Conservation (phyloP, 2,329 filamentous ascomycete species). For the Lachnellula cervina region DNA sequence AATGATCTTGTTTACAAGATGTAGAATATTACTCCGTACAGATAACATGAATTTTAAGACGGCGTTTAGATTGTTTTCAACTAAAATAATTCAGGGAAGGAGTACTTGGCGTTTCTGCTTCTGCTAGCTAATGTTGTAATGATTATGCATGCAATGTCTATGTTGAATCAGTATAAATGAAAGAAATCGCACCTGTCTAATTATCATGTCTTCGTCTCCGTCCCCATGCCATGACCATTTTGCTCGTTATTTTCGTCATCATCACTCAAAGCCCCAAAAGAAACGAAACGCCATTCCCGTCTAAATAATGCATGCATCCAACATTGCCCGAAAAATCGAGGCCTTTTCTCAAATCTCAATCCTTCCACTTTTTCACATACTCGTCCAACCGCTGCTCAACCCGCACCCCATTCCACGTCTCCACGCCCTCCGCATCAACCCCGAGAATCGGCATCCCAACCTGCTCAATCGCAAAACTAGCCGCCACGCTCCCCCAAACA, state of each 20-base stretch:
- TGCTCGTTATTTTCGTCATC: too few species aligned
- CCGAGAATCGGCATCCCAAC: slow-evolving; percentile 69
- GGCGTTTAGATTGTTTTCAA: background rate
- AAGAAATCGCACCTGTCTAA: background rate
- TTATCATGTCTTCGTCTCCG: background rate
- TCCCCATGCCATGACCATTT: background rate
- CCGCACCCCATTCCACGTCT: slow-evolving; percentile 57
- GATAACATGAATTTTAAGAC: background rate
- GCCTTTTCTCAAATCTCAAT: background rate
- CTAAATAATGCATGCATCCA: background rate
- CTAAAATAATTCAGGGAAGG: background rate
- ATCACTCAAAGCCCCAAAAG: too few species aligned
- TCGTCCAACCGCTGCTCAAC: slow-evolving; percentile 49
- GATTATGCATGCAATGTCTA: background rate
- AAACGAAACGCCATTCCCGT: background rate
- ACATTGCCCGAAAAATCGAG: too few species aligned
- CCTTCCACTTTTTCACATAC: slow-evolving; percentile 34
- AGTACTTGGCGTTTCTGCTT: slow-evolving; percentile 3
- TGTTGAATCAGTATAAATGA: background rate
- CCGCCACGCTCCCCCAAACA: slow-evolving; percentile 73
- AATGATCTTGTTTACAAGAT: slow-evolving; percentile 68
- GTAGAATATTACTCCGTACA: slow-evolving; percentile 39
- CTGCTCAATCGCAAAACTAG: slow-evolving; percentile 93
- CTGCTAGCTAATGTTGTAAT: background rate
- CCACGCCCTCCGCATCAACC: slow-evolving; percentile 39